These are phyloP conservation scores for Podaxis rugospora DNA, from an alignment of 768 basidiomycete genomes.

Conservation along the genomic window DNA sequence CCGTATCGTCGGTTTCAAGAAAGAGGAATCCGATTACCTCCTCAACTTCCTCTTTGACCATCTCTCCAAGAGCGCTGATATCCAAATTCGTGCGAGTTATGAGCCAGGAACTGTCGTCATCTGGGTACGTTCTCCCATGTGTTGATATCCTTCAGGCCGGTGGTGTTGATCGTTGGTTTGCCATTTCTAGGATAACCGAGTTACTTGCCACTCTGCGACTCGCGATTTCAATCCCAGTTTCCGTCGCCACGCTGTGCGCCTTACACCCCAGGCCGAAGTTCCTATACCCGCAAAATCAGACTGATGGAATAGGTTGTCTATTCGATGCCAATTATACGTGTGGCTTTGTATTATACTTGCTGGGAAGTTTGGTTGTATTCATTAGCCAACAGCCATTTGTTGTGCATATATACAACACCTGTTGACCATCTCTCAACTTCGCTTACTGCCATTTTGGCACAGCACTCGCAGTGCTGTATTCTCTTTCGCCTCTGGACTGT, in stretches of 20 bases:
- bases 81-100: slow-evolving; percentile 46
- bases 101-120: slow-evolving; percentile 52
- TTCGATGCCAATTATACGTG: not conserved
- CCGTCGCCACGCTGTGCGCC: slow-evolving; percentile 40
- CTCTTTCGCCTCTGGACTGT: too few species aligned
- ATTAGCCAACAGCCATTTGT: too few species aligned
- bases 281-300: slow-evolving; percentile 15
- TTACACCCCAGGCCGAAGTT: slow-evolving; percentile 48
- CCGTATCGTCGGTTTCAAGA: slow-evolving; percentile 50
- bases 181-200: slow-evolving; percentile 38
- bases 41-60: slow-evolving; percentile 53
- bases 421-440: too few species aligned
- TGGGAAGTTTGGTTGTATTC: too few species aligned
- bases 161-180: not conserved
- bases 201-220: slow-evolving; percentile 43
- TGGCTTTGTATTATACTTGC: too few species aligned
- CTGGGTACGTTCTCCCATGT: slow-evolving; percentile 33
- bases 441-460: too few species aligned
- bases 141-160: not conserved
- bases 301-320: not conserved
- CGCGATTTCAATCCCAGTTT: slow-evolving; percentile 33
- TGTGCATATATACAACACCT: too few species aligned
- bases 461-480: too few species aligned
- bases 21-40: slow-evolving; percentile 52
- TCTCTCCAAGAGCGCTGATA: slow-evolving; percentile 44